phyloP scores from a whole-genome alignment of 164 flowering plant genomes.

The Cinnamomum chago region DNA sequence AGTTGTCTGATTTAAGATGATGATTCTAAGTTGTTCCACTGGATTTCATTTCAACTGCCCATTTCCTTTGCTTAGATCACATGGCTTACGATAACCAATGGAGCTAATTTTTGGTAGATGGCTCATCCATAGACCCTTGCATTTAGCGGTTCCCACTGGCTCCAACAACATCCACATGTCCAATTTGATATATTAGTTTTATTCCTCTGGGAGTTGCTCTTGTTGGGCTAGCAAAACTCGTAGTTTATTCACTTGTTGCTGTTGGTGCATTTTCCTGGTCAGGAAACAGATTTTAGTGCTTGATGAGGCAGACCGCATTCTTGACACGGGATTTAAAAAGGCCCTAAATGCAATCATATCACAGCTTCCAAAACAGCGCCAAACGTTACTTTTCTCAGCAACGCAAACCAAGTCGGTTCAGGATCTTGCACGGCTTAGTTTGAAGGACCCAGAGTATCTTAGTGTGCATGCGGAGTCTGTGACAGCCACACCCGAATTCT shows the following conservation, averaged over 20 bases:
- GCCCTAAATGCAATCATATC: constrained; percentile 77
- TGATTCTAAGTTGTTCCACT: too few species aligned
- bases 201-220: too few species aligned
- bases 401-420: constrained; percentile 93
- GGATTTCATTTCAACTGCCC: too few species aligned
- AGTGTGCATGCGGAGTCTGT: constrained; percentile 81
- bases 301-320: constrained; percentile 98
- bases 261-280: constrained; percentile 30
- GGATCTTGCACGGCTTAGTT: constrained; percentile 94
- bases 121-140: too few species aligned
- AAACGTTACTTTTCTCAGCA: constrained; percentile 91
- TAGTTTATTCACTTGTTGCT: constrained; percentile 23
- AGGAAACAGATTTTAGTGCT: constrained; percentile 85
- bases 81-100: too few species aligned
- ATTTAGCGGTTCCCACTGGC: too few species aligned
- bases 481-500: constrained; percentile 72
- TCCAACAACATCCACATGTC: too few species aligned
- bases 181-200: too few species aligned
- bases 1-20: too few species aligned
- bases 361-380: constrained; percentile 78
- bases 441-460: constrained; percentile 91
- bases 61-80: too few species aligned
- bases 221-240: too few species aligned
- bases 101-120: too few species aligned
- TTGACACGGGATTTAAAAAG: constrained; percentile 71